Evolutionary conservation across 495 filamentous ascomycete species (phyloP).

Genomic region (Penicillium bovifimosum): DNA sequence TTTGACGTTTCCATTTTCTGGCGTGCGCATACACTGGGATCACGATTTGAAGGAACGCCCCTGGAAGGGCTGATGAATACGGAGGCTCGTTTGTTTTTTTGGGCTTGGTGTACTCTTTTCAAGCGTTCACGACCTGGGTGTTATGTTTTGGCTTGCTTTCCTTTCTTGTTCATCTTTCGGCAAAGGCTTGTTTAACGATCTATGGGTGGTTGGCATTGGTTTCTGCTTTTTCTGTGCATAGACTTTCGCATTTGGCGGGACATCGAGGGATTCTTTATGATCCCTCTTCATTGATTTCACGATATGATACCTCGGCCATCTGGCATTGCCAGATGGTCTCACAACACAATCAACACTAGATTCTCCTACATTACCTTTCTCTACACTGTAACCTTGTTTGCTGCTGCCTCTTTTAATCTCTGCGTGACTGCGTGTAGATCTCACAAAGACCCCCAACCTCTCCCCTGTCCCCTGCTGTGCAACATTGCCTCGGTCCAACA

Average conservation of each 20-base stretch:
- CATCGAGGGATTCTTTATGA: constrained; percentile 1
- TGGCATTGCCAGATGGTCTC: background rate
- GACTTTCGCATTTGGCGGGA: constrained; percentile 25
- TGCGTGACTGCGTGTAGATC: background rate
- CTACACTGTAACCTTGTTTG: background rate
- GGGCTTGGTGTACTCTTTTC: constrained; percentile 6
- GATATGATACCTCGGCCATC: constrained; percentile 25
- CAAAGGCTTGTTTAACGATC: constrained; percentile 9
- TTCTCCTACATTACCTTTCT: background rate
- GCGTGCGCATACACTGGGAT: constrained; percentile 15
- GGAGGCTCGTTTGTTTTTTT: constrained; percentile 4
- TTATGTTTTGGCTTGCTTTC: constrained; percentile 1
- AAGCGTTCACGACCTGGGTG: constrained; percentile 7
- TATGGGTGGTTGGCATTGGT: constrained; percentile 18
- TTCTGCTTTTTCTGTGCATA: constrained; percentile 18
- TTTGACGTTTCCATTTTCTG: constrained; percentile 10
- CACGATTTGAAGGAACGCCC: constrained; percentile 13
- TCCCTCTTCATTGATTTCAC: constrained; percentile 11
- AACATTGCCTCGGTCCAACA: background rate
- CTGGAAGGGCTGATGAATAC: constrained; percentile 11
- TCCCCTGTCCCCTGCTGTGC: background rate
- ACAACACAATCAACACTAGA: background rate
- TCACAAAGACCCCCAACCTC: background rate
- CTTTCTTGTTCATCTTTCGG: constrained; percentile 8
- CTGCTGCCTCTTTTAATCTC: background rate